Conservation (phyloP, 306 rosid genomes). For the Carpinus viminea region DNA sequence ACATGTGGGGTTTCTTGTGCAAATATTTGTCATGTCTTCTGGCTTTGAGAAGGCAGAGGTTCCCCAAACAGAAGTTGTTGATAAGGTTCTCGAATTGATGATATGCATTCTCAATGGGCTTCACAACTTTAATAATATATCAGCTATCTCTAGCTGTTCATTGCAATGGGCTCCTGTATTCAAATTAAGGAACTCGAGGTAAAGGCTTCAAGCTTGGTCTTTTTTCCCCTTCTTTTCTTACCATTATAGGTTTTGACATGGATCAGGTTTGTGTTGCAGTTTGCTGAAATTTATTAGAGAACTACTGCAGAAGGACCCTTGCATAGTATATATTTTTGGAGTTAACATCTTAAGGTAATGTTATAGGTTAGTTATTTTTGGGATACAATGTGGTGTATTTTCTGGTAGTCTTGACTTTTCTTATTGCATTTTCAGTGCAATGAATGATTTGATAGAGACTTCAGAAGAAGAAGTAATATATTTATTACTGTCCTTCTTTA, state of each 20-base stretch:
- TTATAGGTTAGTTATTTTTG: conserved; percentile 18
- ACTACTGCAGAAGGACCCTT: conserved; percentile 54
- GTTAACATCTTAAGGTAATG: conserved; percentile 64
- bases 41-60: conserved; percentile 42
- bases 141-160: conserved; percentile 61
- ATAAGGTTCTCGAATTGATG: conserved; percentile 65
- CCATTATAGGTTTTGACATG: conserved; percentile 30
- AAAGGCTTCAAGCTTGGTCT: conserved; percentile 16
- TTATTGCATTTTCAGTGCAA: conserved; percentile 50
- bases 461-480: conserved; percentile 59
- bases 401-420: conserved; percentile 23
- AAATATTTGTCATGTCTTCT: conserved; percentile 42
- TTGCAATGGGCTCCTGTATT: conserved; percentile 78
- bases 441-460: conserved; percentile 60
- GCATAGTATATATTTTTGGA: conserved; percentile 46
- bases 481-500: conserved; percentile 58
- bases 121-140: conserved; percentile 35
- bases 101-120: conserved; percentile 67
- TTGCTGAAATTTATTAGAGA: conserved; percentile 60
- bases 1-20: conserved; percentile 45
- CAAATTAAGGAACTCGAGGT: conserved; percentile 57
- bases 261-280: conserved; percentile 48
- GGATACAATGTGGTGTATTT: conserved; percentile 19
- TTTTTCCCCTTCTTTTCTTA: background rate
- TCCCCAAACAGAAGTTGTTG: conserved; percentile 41